phyloP scores from a whole-genome alignment of 139 green algal species.

The Coccomyxa sp. region DNA sequence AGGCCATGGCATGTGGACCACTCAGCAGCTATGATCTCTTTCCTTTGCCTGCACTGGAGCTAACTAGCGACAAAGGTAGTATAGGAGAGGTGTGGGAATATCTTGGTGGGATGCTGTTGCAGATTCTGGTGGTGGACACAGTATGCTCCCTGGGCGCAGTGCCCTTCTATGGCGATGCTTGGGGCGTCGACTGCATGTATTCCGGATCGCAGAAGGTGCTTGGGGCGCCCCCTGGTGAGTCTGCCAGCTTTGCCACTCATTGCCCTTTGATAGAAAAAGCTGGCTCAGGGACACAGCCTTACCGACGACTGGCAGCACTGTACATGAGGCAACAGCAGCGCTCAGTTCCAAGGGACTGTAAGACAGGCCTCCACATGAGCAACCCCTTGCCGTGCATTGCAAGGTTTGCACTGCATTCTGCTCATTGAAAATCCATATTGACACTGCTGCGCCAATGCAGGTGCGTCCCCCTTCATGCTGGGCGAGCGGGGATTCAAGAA shows the following conservation, averaged over 20 bases:
- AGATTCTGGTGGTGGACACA: slow-evolving; percentile 83
- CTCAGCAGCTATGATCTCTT: no score
- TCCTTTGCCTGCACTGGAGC: no score
- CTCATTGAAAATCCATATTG: neutral
- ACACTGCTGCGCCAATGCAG: slow-evolving; percentile 15
- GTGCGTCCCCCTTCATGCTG: slow-evolving; percentile 60
- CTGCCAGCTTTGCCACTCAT: no score
- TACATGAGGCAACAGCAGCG: no score
- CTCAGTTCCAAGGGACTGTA: neutral
- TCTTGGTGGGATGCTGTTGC: no score
- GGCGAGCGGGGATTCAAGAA: slow-evolving; percentile 60
- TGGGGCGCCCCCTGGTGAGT: slow-evolving; percentile 48
- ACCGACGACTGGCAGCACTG: no score
- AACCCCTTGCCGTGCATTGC: neutral
- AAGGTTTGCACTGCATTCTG: neutral
- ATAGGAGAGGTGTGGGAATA: no score
- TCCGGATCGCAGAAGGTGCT: slow-evolving; percentile 76
- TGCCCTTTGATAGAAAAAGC: no score
- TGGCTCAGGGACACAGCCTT: no score
- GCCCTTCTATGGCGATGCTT: slow-evolving; percentile 58
- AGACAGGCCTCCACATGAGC: neutral
- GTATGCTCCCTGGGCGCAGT: slow-evolving; percentile 77
- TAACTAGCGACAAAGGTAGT: no score
- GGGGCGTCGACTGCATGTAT: slow-evolving; percentile 78
- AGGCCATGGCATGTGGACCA: no score